These are phyloP conservation scores for Lepiota venenata DNA, from an alignment of 768 basidiomycete species.

Conservation along the genomic window DNA sequence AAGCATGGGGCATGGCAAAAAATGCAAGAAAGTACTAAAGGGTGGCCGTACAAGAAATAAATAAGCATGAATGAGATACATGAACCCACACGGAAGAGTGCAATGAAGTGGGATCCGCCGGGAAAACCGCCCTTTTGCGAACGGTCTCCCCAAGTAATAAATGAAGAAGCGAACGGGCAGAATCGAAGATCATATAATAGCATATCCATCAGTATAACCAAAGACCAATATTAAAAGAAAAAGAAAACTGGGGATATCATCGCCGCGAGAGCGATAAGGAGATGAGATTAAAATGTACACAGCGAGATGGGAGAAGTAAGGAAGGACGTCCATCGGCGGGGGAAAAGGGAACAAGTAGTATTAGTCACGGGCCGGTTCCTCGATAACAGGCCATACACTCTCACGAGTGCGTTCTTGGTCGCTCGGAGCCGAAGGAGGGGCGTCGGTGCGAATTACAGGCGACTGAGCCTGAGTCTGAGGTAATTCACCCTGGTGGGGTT, in stretches of 20 bases:
- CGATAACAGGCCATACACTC: constrained; percentile 31
- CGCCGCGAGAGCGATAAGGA: background rate
- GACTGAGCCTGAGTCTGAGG: background rate
- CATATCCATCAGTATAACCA: constrained; percentile 13
- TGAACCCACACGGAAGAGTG: background rate
- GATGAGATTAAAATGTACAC: constrained; percentile 9
- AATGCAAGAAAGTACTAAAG: constrained; percentile 16
- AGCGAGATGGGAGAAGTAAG: constrained; percentile 2
- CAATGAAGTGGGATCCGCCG: background rate
- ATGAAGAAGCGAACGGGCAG: constrained; percentile 4
- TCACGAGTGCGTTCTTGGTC: constrained; percentile 17
- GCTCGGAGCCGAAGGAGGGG: constrained; percentile 13
- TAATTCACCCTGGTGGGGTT: background rate
- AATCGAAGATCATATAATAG: constrained; percentile 8
- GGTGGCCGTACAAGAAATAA: constrained; percentile 17
- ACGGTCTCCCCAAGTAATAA: constrained; percentile 5
- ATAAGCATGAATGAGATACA: constrained; percentile 12
- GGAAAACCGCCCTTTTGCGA: constrained; percentile 10
- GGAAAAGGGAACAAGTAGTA: background rate
- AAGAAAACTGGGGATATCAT: constrained; percentile 3
- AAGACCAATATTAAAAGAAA: constrained; percentile 7
- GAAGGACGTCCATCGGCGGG: constrained; percentile 2
- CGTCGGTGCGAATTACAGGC: constrained; percentile 3
- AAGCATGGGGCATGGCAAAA: background rate
- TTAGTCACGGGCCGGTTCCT: constrained; percentile 23